Evolutionary conservation across 192 early-diverging fungal genomes (phyloP).

Genomic region (Piromyces sp.): DNA sequence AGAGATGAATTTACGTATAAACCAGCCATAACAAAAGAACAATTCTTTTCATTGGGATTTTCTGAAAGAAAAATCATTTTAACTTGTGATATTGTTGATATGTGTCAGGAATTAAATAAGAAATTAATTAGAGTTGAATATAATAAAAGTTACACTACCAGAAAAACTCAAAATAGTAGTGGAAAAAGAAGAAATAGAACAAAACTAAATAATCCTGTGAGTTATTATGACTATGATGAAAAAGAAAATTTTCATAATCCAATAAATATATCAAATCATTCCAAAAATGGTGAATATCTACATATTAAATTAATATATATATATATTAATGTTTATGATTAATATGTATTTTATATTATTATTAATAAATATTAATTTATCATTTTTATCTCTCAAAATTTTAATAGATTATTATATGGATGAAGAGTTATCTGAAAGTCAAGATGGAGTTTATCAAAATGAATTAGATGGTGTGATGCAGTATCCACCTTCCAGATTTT

Average conservation of each 20-base stretch:
- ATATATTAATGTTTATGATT: no score
- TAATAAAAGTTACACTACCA: background rate
- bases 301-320: no score
- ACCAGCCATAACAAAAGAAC: constrained; percentile 20
- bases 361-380: no score
- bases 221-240: background rate
- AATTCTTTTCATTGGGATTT: constrained; percentile 15
- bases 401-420: background rate
- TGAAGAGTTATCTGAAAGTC: background rate
- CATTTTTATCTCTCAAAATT: no score
- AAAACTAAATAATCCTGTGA: background rate
- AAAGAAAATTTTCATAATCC: background rate
- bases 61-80: constrained; percentile 5
- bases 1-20: constrained; percentile 33
- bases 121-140: background rate
- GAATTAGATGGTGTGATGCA: background rate
- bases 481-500: background rate
- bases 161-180: background rate
- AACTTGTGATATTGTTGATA: background rate
- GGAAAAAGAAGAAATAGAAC: background rate
- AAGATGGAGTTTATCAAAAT: background rate
- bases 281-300: background rate
- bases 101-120: background rate
- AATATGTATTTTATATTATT: no score
- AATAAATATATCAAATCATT: background rate